phyloP scores from a whole-genome alignment of 2,329 filamentous ascomycete species.

The Fulvia fulva region DNA sequence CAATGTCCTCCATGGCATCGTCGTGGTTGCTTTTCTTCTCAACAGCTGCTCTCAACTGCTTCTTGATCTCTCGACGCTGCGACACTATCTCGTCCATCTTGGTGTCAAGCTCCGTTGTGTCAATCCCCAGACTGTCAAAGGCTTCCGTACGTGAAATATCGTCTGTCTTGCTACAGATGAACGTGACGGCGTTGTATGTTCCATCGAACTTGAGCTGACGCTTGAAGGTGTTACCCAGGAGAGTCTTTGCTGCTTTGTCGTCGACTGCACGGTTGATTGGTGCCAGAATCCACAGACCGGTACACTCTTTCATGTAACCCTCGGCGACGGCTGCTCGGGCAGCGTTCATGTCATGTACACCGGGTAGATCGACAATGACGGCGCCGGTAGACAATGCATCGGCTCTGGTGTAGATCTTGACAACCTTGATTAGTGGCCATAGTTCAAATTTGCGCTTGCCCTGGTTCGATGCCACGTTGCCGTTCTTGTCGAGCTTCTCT shows the following conservation, averaged over 20 bases:
- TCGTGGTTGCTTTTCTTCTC: constrained; percentile 36
- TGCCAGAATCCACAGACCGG: constrained; percentile 59
- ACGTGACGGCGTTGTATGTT: constrained; percentile 51
- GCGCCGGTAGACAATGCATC: constrained; percentile 51
- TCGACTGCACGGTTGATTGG: constrained; percentile 59
- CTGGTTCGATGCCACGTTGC: constrained; percentile 27
- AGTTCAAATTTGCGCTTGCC: constrained; percentile 37
- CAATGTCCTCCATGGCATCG: constrained; percentile 35
- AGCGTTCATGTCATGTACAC: constrained; percentile 57
- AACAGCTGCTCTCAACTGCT: constrained; percentile 28
- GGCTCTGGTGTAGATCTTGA: constrained; percentile 51
- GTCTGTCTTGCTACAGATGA: constrained; percentile 62
- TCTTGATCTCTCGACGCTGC: constrained; percentile 18
- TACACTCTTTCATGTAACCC: constrained; percentile 58
- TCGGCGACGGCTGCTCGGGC: constrained; percentile 56
- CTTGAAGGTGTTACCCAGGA: constrained; percentile 56
- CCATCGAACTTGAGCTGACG: constrained; percentile 59
- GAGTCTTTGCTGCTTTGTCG: constrained; percentile 54
- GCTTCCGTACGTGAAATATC: constrained; percentile 53
- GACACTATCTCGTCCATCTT: constrained; percentile 27
- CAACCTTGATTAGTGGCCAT: constrained; percentile 54
- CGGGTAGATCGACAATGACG: constrained; percentile 56
- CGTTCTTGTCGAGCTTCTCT: constrained; percentile 28
- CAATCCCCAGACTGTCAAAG: constrained; percentile 36
- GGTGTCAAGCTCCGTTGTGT: constrained; percentile 26